A percentile compares a stretch with the other conserved stretches of the same genome.
These are phyloP conservation scores for Trichoderma harzianum DNA, from an alignment of 2,329 filamentous ascomycete species.

Conservation along the genomic window DNA sequence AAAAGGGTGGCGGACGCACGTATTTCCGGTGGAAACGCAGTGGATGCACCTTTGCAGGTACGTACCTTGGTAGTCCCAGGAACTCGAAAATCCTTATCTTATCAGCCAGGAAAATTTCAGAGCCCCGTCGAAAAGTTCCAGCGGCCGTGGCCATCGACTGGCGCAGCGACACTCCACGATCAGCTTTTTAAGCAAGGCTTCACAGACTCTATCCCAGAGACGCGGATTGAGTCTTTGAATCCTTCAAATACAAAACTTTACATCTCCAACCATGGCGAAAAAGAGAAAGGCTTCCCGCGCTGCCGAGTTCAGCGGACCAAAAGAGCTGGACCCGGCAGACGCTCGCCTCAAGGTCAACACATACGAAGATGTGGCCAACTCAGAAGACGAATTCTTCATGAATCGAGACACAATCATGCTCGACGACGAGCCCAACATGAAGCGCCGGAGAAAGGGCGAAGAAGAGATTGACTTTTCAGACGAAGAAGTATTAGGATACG, in stretches of 20 bases:
- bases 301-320: constrained; percentile 47
- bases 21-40: constrained; percentile 3
- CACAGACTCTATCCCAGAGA: too few relatives aligned
- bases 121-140: constrained; percentile 11
- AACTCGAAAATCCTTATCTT: constrained; percentile 20
- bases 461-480: constrained; percentile 64
- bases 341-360: constrained; percentile 61
- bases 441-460: constrained; percentile 71
- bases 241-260: not conserved
- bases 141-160: not conserved
- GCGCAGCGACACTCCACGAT: not conserved
- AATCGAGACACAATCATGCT: constrained; percentile 83
- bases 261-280: constrained; percentile 49
- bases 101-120: constrained; percentile 24
- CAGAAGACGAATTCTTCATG: constrained; percentile 89
- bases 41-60: not conserved
- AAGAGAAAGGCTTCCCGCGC: constrained; percentile 66
- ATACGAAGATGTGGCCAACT: constrained; percentile 85
- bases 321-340: constrained; percentile 54
- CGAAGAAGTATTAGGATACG: constrained; percentile 56
- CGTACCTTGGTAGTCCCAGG: not conserved
- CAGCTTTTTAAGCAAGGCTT: not conserved
- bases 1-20: constrained; percentile 4
- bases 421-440: constrained; percentile 74
- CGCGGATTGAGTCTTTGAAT: not conserved